Evolutionary conservation across 139 green algal genomes (phyloP).

Genomic region (Edaphochlamys debaryana): DNA sequence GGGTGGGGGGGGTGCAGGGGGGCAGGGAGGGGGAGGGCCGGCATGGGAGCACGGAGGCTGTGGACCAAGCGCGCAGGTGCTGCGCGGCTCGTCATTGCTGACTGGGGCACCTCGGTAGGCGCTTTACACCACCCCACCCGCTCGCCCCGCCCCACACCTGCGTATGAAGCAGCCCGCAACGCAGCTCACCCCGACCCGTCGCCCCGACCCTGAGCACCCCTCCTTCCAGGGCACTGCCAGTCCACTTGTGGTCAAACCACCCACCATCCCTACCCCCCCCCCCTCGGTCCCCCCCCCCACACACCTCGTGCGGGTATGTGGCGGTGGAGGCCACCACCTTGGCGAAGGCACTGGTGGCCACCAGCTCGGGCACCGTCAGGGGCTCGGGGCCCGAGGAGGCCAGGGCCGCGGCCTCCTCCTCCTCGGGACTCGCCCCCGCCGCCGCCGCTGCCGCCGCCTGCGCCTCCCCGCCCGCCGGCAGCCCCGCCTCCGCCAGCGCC

Average conservation of each 20-base stretch:
- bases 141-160: too few relatives aligned
- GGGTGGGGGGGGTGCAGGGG: background rate
- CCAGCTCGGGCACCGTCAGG: constrained; percentile 74
- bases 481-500: background rate
- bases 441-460: background rate
- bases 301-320: constrained; percentile 98
- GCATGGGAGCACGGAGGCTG: too few relatives aligned
- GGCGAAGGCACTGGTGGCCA: constrained; percentile 81
- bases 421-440: background rate
- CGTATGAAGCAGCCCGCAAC: too few relatives aligned
- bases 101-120: too few relatives aligned
- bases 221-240: too few relatives aligned
- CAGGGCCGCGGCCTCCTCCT: constrained; percentile 2
- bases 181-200: too few relatives aligned
- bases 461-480: background rate
- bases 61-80: background rate
- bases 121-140: too few relatives aligned
- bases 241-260: too few relatives aligned
- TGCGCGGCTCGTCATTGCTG: too few relatives aligned
- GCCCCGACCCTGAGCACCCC: too few relatives aligned
- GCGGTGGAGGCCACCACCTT: constrained; percentile 96
- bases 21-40: background rate
- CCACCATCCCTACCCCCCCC: background rate
- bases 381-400: constrained; percentile 8
- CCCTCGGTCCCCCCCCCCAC: background rate